phyloP scores from a whole-genome alignment of 768 basidiomycete genomes.

The Leccinum subtestaceum region DNA sequence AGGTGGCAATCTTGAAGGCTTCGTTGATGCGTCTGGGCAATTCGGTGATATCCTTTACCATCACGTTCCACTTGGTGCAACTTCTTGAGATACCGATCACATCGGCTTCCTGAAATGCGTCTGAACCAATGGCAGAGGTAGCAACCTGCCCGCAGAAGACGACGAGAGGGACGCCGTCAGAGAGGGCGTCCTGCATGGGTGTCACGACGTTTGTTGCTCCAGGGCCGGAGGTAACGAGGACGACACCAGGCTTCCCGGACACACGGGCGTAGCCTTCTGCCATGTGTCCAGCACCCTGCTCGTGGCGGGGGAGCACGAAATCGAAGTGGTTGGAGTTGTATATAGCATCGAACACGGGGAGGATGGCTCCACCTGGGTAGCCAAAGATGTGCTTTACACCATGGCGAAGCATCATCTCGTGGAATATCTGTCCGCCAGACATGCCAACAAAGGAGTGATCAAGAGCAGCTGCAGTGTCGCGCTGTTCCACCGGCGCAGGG shows the following conservation, averaged over 20 bases:
- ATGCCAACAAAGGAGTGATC: conserved; percentile 90
- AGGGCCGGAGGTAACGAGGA: conserved; percentile 96
- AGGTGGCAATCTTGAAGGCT: conserved; percentile 98
- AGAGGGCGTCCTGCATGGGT: conserved; percentile 95
- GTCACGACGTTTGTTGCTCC: conserved; percentile 98
- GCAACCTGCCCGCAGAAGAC: conserved; percentile 99
- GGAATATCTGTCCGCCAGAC: conserved; percentile 96
- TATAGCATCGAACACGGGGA: conserved; percentile 99
- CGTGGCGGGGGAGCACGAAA: conserved; percentile 93
- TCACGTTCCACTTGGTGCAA: conserved; percentile 99
- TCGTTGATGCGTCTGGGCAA: conserved; percentile 95
- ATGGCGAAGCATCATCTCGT: conserved; percentile 99
- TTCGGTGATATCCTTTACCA: conserved; percentile 97
- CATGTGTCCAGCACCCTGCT: conserved; percentile 99
- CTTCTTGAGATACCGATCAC: conserved; percentile 92
- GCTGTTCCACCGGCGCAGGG: conserved; percentile 33
- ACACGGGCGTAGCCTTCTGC: conserved; percentile 97
- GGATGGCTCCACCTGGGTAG: conserved; percentile 96
- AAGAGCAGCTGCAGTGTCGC: conserved; percentile 49
- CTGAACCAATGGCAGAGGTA: conserved; percentile 97
- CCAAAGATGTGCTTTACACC: conserved; percentile 96
- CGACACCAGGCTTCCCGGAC: conserved; percentile 96
- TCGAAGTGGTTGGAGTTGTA: conserved; percentile 94
- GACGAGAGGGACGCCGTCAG: conserved; percentile 90
- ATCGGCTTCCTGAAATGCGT: conserved; percentile 99